Evolutionary conservation across 2,329 filamentous ascomycete species (phyloP).

Genomic region (Cladosporium cucumerinum): DNA sequence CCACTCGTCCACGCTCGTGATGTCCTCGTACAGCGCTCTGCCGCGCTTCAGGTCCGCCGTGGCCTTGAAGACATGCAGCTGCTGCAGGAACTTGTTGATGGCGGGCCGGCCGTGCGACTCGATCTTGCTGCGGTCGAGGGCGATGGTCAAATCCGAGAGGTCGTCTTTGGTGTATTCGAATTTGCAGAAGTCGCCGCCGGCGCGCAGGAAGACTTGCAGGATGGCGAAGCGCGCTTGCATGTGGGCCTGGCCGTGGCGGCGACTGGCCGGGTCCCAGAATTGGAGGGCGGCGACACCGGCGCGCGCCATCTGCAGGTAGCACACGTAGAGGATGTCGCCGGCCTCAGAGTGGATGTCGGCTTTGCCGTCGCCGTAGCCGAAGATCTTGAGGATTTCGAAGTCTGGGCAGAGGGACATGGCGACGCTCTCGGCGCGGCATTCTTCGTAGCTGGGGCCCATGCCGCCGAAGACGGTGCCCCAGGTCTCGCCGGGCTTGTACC

Average conservation of each 20-base stretch:
- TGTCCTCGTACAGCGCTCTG: slow-evolving; percentile 74
- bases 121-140: slow-evolving; percentile 82
- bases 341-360: slow-evolving; percentile 70
- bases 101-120: slow-evolving; percentile 76
- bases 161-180: slow-evolving; percentile 67
- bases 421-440: slow-evolving; percentile 90
- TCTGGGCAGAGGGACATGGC: slow-evolving; percentile 90
- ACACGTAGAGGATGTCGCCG: slow-evolving; percentile 81
- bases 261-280: slow-evolving; percentile 87
- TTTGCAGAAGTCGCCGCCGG: slow-evolving; percentile 81
- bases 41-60: slow-evolving; percentile 79
- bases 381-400: slow-evolving; percentile 83
- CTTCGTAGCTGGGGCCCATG: slow-evolving; percentile 84
- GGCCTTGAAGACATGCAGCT: slow-evolving; percentile 87
- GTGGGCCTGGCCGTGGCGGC: slow-evolving; percentile 52
- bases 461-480: slow-evolving; percentile 91
- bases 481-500: slow-evolving; percentile 93
- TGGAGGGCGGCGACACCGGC: slow-evolving; percentile 86
- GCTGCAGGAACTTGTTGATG: slow-evolving; percentile 82
- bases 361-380: slow-evolving; percentile 79
- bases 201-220: slow-evolving; percentile 76
- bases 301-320: slow-evolving; percentile 90
- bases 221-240: slow-evolving; percentile 91
- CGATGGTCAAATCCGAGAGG: slow-evolving; percentile 76
- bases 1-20: slow-evolving; percentile 81